Evolutionary conservation across 192 early-diverging fungal genomes (phyloP), one percentile per base, ranked within the genome.

Genomic region (Backusella luteola): DNA sequence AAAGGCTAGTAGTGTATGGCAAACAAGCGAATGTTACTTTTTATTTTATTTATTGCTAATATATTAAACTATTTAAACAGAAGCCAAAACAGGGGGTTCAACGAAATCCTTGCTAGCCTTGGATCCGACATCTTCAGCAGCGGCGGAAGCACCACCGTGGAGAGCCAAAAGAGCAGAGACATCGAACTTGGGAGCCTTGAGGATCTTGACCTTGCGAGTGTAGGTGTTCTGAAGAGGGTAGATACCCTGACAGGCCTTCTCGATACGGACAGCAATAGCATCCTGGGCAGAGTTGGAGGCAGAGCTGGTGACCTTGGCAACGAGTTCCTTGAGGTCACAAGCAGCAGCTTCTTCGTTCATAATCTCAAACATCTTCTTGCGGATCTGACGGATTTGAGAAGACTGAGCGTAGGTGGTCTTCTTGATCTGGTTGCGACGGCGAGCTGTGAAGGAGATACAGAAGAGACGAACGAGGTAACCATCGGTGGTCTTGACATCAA

Each of bases 301-400:
- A 73, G 80, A 81, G 75, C 95, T 90, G 79, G 96, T 91, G 81
- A 99, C 92, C 94, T 98, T 98, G 83, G 90, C 86, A 84, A 99
- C 93, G 35, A 98, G 87, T 85, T 96, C 95, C 90, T 95, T 95
- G 84, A 99, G 90, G 86, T 96, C 95, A 89, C 93, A 93, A 21
- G 89, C 83, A 75, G 90, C 73, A 66, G 93, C 93, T 90, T 97
- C 94, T 73, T 87, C 85, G 77, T 83, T 91, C 89, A 99, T 96
- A 89, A 98, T 94, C 88, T 99, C 98, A 86, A 96, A 96, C 96
- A 99, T 99, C 95, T 98, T 98, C 93, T 99, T 97, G 88, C 98
- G 96, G 88, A 99, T 99, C 84, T 90, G 88, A 77, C 95, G 94
- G 89, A 99, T 95, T 89, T 99, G 98, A 73, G 96, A 89, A 81